These are phyloP conservation scores for Tephrocybe rancida DNA, from an alignment of 768 basidiomycete genomes.

Conservation along the genomic window DNA sequence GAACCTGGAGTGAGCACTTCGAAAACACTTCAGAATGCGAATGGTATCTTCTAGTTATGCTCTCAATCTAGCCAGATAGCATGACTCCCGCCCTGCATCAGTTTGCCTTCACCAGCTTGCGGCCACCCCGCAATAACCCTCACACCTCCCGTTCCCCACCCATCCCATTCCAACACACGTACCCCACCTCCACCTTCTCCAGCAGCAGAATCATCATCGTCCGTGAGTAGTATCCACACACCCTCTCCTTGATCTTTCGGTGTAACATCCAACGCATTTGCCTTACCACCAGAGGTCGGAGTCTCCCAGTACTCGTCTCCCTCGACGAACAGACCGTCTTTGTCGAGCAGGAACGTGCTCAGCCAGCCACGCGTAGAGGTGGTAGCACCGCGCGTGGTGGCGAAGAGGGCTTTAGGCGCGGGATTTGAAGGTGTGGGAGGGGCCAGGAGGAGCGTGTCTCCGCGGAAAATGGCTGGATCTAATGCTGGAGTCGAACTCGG, in stretches of 20 bases:
- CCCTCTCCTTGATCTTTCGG: constrained; percentile 32
- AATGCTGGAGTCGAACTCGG: constrained; percentile 20
- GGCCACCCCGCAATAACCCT: constrained; percentile 47
- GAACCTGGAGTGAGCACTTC: no score
- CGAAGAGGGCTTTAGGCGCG: constrained; percentile 41
- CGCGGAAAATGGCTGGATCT: constrained; percentile 31
- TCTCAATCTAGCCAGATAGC: constrained; percentile 51
- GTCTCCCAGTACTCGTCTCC: constrained; percentile 38
- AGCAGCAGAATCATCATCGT: constrained; percentile 41
- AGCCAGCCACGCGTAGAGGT: constrained; percentile 42
- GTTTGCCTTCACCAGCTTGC: constrained; percentile 14
- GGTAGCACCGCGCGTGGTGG: constrained; percentile 48
- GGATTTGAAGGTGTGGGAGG: constrained; percentile 38
- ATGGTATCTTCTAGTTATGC: no score
- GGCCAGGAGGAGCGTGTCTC: constrained; percentile 47
- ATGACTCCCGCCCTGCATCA: constrained; percentile 50
- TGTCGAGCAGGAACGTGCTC: constrained; percentile 41
- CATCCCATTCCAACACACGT: constrained; percentile 52
- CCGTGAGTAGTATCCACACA: constrained; percentile 52
- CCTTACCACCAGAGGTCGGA: constrained; percentile 51
- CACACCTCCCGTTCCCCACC: constrained; percentile 42
- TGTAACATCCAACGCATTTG: constrained; percentile 49
- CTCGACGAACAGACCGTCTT: constrained; percentile 1
- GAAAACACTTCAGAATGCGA: no score
- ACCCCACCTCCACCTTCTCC: constrained; percentile 36